Base-by-base conservation (phyloP, 768 basidiomycete genomes). In the Amanita exitialis region DNA sequence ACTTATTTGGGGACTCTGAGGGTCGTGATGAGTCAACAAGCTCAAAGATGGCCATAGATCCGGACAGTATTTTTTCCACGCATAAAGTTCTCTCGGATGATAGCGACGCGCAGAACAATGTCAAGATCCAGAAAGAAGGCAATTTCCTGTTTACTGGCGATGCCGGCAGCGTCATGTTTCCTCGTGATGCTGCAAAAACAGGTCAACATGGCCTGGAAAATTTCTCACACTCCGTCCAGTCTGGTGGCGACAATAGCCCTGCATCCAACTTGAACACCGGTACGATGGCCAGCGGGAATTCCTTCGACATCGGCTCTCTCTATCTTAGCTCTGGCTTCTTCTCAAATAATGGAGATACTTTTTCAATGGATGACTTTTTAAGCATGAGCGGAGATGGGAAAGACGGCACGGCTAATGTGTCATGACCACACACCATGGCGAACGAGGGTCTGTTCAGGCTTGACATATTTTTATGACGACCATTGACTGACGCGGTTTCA, bases 11-110 rank as follows among this genome's bases (percentile, higher is more conserved):
- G 6, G 76, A 78, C 45, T 58, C 62, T 18, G 56, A 64, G 13
- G 74, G 71, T 35, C 54, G 69, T 5, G 55, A 59, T 13, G 56
- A 53, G 30, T 58, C 73, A 7, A 61, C 63, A 38, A 65, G 67
- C 28, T 60, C 64, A 13, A 67, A 65, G 46, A 56, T 60, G 20
- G 60, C 64, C 8, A 68, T 72, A 32, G 32, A 32, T 13, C 32
- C 32, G 54, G 73, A 78, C 46, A 71, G 69, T 21, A 66, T 82
- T 5, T 83, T 83, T 61, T 75, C 79, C 18, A 77, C 80, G 1
- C 30, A 34, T n/a, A 37, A 37, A 5, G 23, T 1, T 13, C 37
- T 15, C 10, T 38, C 42, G 4, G 32, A 52, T 8, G 50, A 39
- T 12, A 35, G 57, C 54, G 1, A 57, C 56, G 16, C 58, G 44